Conservation (phyloP, 345 rosid genomes). For the Eucalyptus grandis region DNA sequence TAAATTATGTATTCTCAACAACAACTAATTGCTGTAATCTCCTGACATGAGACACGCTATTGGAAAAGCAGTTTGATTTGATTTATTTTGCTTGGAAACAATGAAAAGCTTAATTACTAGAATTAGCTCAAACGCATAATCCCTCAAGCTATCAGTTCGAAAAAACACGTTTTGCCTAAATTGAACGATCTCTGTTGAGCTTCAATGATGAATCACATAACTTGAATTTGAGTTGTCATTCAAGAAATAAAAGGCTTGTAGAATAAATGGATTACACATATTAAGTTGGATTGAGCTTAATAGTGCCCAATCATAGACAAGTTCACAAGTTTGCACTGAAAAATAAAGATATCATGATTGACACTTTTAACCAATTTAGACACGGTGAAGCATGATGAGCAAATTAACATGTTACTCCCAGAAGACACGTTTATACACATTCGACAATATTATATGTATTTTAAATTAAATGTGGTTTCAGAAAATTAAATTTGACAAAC, state of each 20-base stretch:
- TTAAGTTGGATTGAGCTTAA: neutral
- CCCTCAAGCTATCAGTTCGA: neutral
- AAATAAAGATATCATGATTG: neutral
- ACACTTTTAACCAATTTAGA: neutral
- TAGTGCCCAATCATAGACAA: neutral
- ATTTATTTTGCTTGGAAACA: neutral
- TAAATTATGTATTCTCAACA: neutral
- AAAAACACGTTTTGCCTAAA: neutral
- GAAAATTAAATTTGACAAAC: fast-evolving
- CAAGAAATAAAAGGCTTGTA: neutral
- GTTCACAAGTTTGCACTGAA: neutral
- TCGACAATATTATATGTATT: neutral
- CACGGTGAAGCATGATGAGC: neutral
- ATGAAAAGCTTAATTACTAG: neutral
- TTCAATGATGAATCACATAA: neutral
- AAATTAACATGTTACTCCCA: neutral
- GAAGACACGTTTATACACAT: neutral
- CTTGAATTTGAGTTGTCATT: neutral
- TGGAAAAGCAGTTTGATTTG: neutral
- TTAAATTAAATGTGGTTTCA: neutral
- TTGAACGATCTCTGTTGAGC: neutral
- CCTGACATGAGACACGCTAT: neutral
- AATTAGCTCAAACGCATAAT: neutral
- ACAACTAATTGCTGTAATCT: neutral
- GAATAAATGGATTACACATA: neutral